Percentiles rank a stretch among this genome's conserved stretches.
Evolutionary conservation across 192 early-diverging fungal species (phyloP).

Genomic region (Lobosporangium transversale): DNA sequence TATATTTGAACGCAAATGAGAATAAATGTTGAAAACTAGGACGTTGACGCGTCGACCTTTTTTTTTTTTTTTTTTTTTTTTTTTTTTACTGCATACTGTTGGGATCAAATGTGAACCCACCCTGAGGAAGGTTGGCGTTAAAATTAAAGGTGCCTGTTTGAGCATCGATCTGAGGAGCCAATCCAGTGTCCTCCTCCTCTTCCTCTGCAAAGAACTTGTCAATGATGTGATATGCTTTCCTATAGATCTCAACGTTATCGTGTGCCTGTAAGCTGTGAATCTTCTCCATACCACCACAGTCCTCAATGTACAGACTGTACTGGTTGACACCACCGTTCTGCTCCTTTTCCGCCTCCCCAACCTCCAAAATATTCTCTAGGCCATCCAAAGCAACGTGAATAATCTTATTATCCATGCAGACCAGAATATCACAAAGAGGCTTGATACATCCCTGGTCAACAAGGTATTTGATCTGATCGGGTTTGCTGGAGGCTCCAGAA

Average conservation of each 20-base stretch:
- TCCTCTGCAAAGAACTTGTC: conserved; percentile 95
- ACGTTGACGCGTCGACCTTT: too few species aligned
- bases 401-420: conserved; percentile 94
- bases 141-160: conserved; percentile 84
- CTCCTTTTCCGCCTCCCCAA: conserved; percentile 88
- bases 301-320: conserved; percentile 92
- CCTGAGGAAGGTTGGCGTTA: conserved; percentile 74
- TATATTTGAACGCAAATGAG: too few species aligned
- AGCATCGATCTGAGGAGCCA: conserved; percentile 80
- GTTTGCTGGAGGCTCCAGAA: conserved; percentile 89
- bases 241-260: conserved; percentile 96
- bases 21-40: too few species aligned
- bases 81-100: conserved; percentile 31
- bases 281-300: conserved; percentile 94
- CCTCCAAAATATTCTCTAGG: conserved; percentile 97
- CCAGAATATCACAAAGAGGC: conserved; percentile 94
- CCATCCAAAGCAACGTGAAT: conserved; percentile 97
- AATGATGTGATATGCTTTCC: conserved; percentile 94
- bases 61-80: too few species aligned
- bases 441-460: conserved; percentile 94
- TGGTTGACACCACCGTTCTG: conserved; percentile 75
- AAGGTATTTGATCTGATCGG: conserved; percentile 94
- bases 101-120: conserved; percentile 83
- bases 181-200: conserved; percentile 77
- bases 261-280: conserved; percentile 95